A percentile compares a stretch with the other conserved stretches of the same genome.
These are phyloP conservation scores for Paxillus involutus DNA, from an alignment of 768 basidiomycete genomes.

Conservation along the genomic window DNA sequence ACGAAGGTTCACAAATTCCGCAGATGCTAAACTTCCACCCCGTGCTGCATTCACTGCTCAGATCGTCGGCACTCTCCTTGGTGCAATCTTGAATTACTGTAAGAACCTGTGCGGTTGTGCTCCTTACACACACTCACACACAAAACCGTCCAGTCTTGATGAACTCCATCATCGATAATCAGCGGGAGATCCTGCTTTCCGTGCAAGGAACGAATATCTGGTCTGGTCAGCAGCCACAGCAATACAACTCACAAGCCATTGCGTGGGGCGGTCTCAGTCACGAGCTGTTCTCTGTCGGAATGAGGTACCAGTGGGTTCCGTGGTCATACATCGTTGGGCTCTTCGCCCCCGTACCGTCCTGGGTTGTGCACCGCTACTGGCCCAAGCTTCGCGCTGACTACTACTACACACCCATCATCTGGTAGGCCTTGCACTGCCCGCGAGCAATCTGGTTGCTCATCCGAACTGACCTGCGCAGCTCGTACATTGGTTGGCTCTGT, in stretches of 20 bases:
- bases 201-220: conserved; percentile 49
- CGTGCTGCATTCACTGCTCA: conserved; percentile 64
- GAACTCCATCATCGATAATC: conserved; percentile 55
- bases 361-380: conserved; percentile 37
- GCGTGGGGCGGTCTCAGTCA: conserved; percentile 39
- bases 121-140: neutral
- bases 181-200: conserved; percentile 50
- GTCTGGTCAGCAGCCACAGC: conserved; percentile 31
- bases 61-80: conserved; percentile 54
- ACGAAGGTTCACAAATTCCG: conserved; percentile 33
- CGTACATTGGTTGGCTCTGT: conserved; percentile 15
- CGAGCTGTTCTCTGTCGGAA: conserved; percentile 31
- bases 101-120: neutral
- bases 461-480: conserved; percentile 1
- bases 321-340: conserved; percentile 35
- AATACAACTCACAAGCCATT: conserved; percentile 34
- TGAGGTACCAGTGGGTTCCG: conserved; percentile 40
- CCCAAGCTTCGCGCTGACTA: conserved; percentile 29
- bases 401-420: conserved; percentile 31
- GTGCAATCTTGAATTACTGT: conserved; percentile 48
- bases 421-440: conserved; percentile 13
- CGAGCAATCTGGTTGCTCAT: neutral
- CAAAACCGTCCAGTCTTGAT: conserved; percentile 50
- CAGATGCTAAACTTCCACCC: conserved; percentile 57
- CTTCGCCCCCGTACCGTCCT: conserved; percentile 39